Percentiles rank a stretch among this genome's conserved stretches.
Evolutionary conservation across 192 early-diverging fungal genomes (phyloP).

Genomic region (Podila epicladia): DNA sequence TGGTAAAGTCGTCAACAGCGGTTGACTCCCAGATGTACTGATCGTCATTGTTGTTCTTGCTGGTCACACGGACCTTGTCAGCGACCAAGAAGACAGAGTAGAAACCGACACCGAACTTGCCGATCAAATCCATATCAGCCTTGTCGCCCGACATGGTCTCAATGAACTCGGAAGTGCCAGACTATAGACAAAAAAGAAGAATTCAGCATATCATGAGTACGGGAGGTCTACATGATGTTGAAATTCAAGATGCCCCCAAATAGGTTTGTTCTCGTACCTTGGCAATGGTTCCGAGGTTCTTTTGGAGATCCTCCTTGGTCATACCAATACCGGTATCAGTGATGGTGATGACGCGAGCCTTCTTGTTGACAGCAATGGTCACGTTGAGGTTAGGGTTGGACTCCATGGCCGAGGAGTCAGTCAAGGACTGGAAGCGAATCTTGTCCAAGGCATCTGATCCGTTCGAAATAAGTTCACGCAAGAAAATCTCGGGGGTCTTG

Average conservation of each 20-base stretch:
- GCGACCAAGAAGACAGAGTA: constrained; percentile 98
- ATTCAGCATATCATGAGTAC: neutral
- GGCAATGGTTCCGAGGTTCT: constrained; percentile 97
- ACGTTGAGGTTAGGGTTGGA: constrained; percentile 81
- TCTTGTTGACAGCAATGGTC: constrained; percentile 79
- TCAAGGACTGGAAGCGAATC: constrained; percentile 83
- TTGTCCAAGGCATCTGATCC: constrained; percentile 97
- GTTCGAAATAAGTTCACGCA: constrained; percentile 97
- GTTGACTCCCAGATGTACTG: constrained; percentile 96
- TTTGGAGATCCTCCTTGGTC: constrained; percentile 87
- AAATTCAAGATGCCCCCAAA: neutral
- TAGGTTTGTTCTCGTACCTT: constrained; percentile 55
- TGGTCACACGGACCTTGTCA: constrained; percentile 92
- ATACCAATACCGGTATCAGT: constrained; percentile 96
- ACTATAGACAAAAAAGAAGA: constrained; percentile 44
- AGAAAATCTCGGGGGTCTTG: constrained; percentile 95
- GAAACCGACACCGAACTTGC: constrained; percentile 99
- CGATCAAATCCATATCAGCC: constrained; percentile 83
- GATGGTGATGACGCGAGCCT: constrained; percentile 81
- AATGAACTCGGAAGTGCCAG: constrained; percentile 92
- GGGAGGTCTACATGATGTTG: neutral
- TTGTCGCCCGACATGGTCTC: constrained; percentile 83
- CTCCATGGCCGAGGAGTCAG: constrained; percentile 69
- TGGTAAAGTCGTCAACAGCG: constrained; percentile 91
- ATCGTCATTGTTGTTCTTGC: constrained; percentile 87